Conservation (phyloP, 768 basidiomycete species). For the Tricholoma saponaceum region DNA sequence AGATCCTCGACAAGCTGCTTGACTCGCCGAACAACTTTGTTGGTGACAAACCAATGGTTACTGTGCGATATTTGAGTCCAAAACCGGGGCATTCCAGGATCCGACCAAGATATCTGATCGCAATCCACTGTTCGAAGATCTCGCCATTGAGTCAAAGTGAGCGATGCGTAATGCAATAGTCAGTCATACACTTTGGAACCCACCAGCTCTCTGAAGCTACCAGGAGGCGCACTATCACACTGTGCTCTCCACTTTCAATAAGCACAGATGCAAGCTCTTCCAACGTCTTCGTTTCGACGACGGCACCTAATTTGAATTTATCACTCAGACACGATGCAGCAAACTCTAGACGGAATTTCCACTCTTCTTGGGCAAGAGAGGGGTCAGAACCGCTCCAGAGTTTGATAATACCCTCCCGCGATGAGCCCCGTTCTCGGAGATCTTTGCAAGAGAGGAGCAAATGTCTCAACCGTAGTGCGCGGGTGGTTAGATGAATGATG, state of each 20-base stretch:
- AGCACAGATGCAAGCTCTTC: background rate
- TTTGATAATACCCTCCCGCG: background rate
- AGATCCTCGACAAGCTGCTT: no score
- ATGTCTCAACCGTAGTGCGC: background rate
- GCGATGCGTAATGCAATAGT: no score
- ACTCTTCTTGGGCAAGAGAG: background rate
- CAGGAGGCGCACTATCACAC: background rate
- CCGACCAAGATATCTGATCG: no score
- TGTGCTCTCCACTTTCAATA: background rate
- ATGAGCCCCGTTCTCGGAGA: background rate
- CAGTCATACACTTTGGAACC: background rate
- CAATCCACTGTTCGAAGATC: no score
- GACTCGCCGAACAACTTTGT: no score
- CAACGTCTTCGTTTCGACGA: background rate
- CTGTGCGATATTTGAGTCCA: no score
- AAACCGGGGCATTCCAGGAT: no score
- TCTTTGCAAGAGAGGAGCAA: background rate
- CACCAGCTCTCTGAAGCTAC: background rate
- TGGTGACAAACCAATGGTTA: no score
- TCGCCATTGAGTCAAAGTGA: no score
- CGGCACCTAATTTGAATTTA: background rate
- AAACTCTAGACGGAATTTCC: background rate
- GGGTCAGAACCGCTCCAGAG: background rate
- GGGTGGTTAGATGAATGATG: background rate
- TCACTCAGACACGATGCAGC: background rate